Conservation (phyloP, 139 green algal genomes). For the Chlorella sp. region DNA sequence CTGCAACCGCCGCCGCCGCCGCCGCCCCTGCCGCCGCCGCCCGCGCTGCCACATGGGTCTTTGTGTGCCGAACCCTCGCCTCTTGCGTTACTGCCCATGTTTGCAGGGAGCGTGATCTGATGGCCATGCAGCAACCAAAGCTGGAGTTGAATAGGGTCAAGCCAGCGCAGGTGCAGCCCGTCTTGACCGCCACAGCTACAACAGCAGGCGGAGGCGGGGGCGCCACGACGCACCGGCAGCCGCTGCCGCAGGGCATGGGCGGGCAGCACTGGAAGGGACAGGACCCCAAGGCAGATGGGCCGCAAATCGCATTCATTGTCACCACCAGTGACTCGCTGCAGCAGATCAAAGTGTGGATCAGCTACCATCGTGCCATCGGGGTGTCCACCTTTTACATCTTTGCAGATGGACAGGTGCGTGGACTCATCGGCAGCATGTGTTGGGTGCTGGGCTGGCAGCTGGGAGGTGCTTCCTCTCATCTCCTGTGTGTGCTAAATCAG, state of each 20-base stretch:
- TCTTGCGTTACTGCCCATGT: background rate
- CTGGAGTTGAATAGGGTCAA: constrained; percentile 30
- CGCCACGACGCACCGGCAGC: background rate
- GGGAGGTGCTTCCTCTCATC: background rate
- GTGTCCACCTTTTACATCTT: constrained; percentile 74
- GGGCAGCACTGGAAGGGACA: background rate
- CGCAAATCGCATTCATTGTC: constrained; percentile 67
- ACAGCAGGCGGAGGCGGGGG: background rate
- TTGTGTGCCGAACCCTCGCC: background rate
- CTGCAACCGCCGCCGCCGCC: background rate
- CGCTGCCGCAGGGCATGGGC: background rate
- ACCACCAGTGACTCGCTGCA: constrained; percentile 62
- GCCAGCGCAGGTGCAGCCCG: background rate
- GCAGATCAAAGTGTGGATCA: constrained; percentile 65
- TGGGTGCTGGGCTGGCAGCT: too few species aligned
- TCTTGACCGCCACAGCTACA: background rate
- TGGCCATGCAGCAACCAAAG: constrained; percentile 16
- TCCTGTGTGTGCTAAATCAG: too few species aligned
- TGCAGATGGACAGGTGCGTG: constrained; percentile 59
- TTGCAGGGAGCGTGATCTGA: constrained; percentile 38
- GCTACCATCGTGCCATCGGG: constrained; percentile 64
- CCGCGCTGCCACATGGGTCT: background rate
- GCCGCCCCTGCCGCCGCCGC: too few species aligned
- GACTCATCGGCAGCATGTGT: too few species aligned
- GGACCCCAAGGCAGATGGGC: background rate